These are phyloP conservation scores for Prunus mira DNA, from an alignment of 306 rosid genomes.

Conservation along the genomic window DNA sequence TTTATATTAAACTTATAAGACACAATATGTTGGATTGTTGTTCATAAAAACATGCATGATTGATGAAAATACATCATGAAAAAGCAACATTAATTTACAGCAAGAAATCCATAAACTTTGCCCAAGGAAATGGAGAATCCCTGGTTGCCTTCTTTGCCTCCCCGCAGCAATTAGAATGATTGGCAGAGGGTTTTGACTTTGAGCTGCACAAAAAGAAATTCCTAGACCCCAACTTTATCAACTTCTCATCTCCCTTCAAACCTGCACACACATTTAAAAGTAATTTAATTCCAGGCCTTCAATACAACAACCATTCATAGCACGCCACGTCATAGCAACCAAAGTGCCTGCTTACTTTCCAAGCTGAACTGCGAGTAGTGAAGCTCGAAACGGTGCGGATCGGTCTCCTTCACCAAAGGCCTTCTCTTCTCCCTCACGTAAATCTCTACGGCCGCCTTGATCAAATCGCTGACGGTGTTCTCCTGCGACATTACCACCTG, in stretches of 20 bases:
- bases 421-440: conserved; percentile 53
- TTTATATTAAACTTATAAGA: too few relatives aligned
- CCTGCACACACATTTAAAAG: conserved; percentile 26
- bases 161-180: conserved; percentile 15
- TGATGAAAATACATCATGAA: neutral
- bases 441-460: conserved; percentile 35
- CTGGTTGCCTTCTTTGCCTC: conserved; percentile 9
- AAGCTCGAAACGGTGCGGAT: conserved; percentile 47
- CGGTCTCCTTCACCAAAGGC: conserved; percentile 38
- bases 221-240: conserved; percentile 56
- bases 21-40: too few relatives aligned
- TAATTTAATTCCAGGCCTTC: too few relatives aligned
- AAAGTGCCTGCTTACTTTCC: conserved; percentile 34
- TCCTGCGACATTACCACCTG: conserved; percentile 48
- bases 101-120: conserved; percentile 33
- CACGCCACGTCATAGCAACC: neutral
- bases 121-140: conserved; percentile 24
- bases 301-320: too few relatives aligned
- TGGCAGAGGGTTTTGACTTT: conserved; percentile 19
- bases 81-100: neutral
- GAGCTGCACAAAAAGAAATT: conserved; percentile 55
- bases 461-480: conserved; percentile 40
- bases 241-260: conserved; percentile 46
- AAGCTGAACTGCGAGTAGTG: conserved; percentile 66
- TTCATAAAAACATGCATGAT: neutral